These are phyloP conservation scores for Bretschneidera sinensis DNA, from an alignment of 345 rosid species.

Conservation along the genomic window DNA sequence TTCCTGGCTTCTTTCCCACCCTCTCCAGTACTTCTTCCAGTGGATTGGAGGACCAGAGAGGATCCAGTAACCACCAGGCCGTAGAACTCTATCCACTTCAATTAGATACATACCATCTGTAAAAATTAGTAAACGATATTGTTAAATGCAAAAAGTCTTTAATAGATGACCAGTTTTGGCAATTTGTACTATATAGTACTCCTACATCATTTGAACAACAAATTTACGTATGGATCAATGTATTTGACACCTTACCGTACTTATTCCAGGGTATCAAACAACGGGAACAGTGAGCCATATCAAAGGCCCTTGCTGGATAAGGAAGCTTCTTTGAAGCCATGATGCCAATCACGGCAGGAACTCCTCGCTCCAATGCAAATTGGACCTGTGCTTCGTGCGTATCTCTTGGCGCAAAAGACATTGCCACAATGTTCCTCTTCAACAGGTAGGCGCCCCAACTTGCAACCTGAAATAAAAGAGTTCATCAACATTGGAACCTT, in stretches of 20 bases:
- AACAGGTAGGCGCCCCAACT: conserved; percentile 94
- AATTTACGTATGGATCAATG: no score
- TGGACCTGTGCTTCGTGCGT: conserved; percentile 98
- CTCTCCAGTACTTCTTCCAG: conserved; percentile 92
- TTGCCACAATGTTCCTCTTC: conserved; percentile 65
- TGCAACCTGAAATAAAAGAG: conserved; percentile 78
- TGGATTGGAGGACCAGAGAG: conserved; percentile 90
- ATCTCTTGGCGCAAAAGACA: conserved; percentile 97
- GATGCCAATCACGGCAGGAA: conserved; percentile 88
- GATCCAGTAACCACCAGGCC: conserved; percentile 99
- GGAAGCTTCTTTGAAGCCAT: conserved; percentile 87
- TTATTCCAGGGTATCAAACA: conserved; percentile 87
- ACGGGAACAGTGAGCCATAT: conserved; percentile 97
- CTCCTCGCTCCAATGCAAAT: conserved; percentile 95
- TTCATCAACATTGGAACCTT: no score
- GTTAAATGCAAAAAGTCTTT: no score
- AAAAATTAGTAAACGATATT: neutral
- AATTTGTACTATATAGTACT: no score
- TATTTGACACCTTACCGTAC: conserved; percentile 36
- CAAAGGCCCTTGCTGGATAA: conserved; percentile 93
- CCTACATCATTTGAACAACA: neutral
- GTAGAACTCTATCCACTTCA: conserved; percentile 84
- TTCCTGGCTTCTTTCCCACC: conserved; percentile 83
- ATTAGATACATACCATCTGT: conserved; percentile 77
- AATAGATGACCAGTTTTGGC: no score